These are phyloP conservation scores for Leavenworthia alabamica DNA, from an alignment of 345 rosid genomes.

Conservation along the genomic window DNA sequence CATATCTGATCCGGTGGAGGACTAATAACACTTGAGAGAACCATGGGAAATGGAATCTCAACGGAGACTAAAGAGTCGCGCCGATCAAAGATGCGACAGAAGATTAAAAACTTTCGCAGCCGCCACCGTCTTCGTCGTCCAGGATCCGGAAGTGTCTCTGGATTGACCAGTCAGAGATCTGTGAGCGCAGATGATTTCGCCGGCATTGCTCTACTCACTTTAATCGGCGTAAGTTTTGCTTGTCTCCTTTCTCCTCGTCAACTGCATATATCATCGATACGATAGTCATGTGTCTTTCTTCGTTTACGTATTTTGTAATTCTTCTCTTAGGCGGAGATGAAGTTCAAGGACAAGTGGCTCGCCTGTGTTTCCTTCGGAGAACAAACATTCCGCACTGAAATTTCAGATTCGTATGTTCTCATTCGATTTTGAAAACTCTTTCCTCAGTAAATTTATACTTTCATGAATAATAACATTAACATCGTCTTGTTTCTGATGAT, in stretches of 20 bases:
- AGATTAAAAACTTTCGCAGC: slow-evolving; percentile 45
- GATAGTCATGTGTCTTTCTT: slow-evolving; percentile 2
- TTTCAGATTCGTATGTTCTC: slow-evolving; percentile 58
- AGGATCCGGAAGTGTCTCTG: slow-evolving; percentile 25
- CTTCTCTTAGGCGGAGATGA: slow-evolving; percentile 88
- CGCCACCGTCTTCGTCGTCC: too few relatives aligned
- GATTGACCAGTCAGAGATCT: slow-evolving; percentile 30
- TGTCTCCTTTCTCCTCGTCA: background rate
- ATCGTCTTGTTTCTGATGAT: slow-evolving; percentile 21
- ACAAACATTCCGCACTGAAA: slow-evolving; percentile 68
- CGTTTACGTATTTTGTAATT: too few relatives aligned
- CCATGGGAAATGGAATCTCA: slow-evolving; percentile 32
- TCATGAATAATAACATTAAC: background rate
- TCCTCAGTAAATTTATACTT: background rate
- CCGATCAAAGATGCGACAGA: slow-evolving; percentile 39
- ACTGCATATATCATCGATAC: background rate
- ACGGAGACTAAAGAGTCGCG: slow-evolving; percentile 34
- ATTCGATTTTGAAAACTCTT: background rate
- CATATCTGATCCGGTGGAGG: too few relatives aligned
- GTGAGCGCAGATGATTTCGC: slow-evolving; percentile 60
- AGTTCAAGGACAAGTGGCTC: slow-evolving; percentile 80
- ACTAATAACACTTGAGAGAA: background rate
- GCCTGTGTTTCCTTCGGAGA: slow-evolving; percentile 91
- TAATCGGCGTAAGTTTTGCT: slow-evolving; percentile 41
- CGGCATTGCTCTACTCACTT: slow-evolving; percentile 83